Evolutionary conservation across 2,329 filamentous ascomycete species (phyloP).

Genomic region (Aspergillus quadricinctus): DNA sequence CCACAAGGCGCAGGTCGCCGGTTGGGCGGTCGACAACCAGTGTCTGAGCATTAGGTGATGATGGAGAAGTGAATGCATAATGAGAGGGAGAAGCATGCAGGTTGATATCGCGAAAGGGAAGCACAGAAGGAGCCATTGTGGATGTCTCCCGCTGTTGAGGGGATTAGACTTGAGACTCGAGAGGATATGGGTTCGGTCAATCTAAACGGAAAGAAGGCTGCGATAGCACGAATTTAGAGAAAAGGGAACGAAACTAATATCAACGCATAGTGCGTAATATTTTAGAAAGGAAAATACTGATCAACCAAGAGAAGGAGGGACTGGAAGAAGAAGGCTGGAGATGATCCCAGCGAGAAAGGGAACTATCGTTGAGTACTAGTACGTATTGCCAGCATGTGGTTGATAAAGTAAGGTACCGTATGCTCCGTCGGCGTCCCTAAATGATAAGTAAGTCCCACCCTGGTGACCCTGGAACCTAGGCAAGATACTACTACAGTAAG

Average conservation of each 20-base stretch:
- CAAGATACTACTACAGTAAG: constrained; percentile 5
- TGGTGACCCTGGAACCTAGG: too few relatives aligned
- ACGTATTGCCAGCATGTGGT: constrained; percentile 4
- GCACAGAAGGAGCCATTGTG: constrained; percentile 34
- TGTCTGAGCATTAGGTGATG: constrained; percentile 80
- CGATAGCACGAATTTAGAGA: not conserved
- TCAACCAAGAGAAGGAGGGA: not conserved
- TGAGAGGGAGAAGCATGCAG: constrained; percentile 86
- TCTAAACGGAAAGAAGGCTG: not conserved
- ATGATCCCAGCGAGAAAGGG: not conserved
- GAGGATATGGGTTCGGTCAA: constrained; percentile 3
- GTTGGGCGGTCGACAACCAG: constrained; percentile 88
- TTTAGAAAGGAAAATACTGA: not conserved
- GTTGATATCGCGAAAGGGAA: constrained; percentile 94
- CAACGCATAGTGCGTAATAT: constrained; percentile 12
- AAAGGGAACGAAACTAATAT: not conserved
- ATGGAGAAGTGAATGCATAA: constrained; percentile 95
- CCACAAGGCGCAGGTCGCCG: constrained; percentile 79
- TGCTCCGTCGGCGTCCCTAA: not conserved
- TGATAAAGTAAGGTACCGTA: not conserved
- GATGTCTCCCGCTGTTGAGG: not conserved
- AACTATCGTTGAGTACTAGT: constrained; percentile 1
- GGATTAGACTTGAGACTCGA: constrained; percentile 1
- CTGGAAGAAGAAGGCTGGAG: constrained; percentile 5
- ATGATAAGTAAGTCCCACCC: not conserved